Conservation (phyloP, 345 rosid species). For the Isatis tinctoria region DNA sequence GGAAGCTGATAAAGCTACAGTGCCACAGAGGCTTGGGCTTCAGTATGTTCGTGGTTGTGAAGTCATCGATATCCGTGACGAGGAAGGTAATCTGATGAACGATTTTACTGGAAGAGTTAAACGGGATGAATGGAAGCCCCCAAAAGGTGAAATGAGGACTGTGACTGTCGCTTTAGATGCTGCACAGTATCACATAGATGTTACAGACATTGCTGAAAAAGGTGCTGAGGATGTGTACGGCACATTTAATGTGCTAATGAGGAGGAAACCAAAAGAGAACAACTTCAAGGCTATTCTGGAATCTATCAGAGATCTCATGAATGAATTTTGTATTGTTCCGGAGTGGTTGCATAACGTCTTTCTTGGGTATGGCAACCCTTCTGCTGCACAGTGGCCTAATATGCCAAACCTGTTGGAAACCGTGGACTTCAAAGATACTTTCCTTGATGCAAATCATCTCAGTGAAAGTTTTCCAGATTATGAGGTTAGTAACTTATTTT, state of each 20-base stretch:
- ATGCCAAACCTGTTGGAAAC: conserved; percentile 89
- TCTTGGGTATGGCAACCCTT: conserved; percentile 97
- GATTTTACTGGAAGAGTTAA: conserved; percentile 92
- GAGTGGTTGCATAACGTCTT: conserved; percentile 95
- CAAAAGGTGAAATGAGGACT: conserved; percentile 94
- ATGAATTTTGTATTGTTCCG: conserved; percentile 97
- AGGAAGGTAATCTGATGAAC: conserved; percentile 93
- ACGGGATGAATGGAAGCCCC: conserved; percentile 98
- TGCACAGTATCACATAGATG: conserved; percentile 98
- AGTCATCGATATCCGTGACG: conserved; percentile 84
- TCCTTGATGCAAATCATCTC: conserved; percentile 74
- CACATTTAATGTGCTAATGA: conserved; percentile 85
- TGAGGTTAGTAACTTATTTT: conserved; percentile 49
- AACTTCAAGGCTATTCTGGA: conserved; percentile 98
- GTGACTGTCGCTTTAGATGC: conserved; percentile 92
- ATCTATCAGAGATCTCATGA: conserved; percentile 99
- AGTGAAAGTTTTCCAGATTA: conserved; percentile 68
- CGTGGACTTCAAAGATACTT: conserved; percentile 96
- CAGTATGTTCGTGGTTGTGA: conserved; percentile 97
- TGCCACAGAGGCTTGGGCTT: conserved; percentile 91
- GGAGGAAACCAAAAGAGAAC: conserved; percentile 99
- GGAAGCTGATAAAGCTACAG: conserved; percentile 86
- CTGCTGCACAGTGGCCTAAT: conserved; percentile 98
- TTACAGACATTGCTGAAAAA: conserved; percentile 82
- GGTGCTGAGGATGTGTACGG: conserved; percentile 92